Evolutionary conservation across 805 yeast species (phyloP).

Genomic region (Metschnikowia koreensis): DNA sequence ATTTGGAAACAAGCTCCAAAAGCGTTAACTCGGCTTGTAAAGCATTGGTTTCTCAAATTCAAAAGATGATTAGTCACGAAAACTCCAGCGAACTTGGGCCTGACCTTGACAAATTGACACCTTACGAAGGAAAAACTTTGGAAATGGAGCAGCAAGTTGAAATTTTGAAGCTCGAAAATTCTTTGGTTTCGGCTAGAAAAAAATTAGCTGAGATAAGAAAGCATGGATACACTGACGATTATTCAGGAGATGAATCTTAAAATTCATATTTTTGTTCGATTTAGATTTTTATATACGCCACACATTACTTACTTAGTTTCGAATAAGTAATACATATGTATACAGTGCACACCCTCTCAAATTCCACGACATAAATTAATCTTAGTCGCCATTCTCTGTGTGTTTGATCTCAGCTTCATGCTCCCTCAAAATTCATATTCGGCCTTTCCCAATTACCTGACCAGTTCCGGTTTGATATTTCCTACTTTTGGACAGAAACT

Average conservation of each 20-base stretch:
- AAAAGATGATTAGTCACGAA: constrained; percentile 48
- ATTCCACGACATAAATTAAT: too few species aligned
- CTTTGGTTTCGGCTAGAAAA: constrained; percentile 69
- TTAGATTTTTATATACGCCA: too few species aligned
- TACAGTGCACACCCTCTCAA: too few species aligned
- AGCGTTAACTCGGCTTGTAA: constrained; percentile 76
- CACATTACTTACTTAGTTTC: too few species aligned
- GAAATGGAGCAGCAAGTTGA: constrained; percentile 95
- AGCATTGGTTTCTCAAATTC: constrained; percentile 66
- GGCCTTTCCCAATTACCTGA: too few species aligned
- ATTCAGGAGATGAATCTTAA: constrained; percentile 8
- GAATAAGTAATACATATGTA: too few species aligned
- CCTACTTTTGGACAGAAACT: too few species aligned
- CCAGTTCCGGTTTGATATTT: too few species aligned
- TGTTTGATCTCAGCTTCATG: too few species aligned
- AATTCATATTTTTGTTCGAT: background rate
- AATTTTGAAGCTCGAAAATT: constrained; percentile 77
- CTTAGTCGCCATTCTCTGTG: too few species aligned
- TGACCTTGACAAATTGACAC: constrained; percentile 66
- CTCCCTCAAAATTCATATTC: too few species aligned
- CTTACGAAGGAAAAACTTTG: constrained; percentile 78
- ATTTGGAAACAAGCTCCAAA: constrained; percentile 65
- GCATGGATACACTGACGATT: constrained; percentile 66
- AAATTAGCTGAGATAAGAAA: constrained; percentile 82
- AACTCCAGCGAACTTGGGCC: constrained; percentile 37